A percentile compares a stretch with the other conserved stretches of the same genome.
These are phyloP conservation scores for Volutella citrinella DNA, from an alignment of 2,329 filamentous ascomycete genomes.

Conservation along the genomic window DNA sequence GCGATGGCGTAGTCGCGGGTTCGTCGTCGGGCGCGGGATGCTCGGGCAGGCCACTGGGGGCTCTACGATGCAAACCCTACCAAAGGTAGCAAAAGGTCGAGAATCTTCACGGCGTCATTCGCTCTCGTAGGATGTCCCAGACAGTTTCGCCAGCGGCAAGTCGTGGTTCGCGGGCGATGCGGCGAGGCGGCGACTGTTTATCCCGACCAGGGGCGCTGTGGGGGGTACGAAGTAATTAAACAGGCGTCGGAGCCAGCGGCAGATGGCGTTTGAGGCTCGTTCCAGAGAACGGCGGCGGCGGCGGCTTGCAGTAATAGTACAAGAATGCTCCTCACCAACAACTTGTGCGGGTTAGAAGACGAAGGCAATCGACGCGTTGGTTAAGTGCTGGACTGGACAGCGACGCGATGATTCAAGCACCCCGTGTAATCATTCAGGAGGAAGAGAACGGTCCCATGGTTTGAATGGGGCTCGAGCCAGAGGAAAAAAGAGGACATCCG, in stretches of 20 bases:
- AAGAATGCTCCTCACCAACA: too few relatives aligned
- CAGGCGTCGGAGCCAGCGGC: slow-evolving; percentile 20
- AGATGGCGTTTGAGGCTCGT: slow-evolving; percentile 20
- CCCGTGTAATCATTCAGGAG: too few relatives aligned
- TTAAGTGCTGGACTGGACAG: too few relatives aligned
- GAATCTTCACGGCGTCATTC: slow-evolving; percentile 23
- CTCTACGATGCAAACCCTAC: slow-evolving; percentile 16
- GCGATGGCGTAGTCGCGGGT: slow-evolving; percentile 11
- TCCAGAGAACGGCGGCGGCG: slow-evolving; percentile 20
- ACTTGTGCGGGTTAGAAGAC: slow-evolving; percentile 11
- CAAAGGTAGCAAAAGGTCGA: slow-evolving; percentile 12
- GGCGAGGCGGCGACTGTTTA: slow-evolving; percentile 20
- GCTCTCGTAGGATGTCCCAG: slow-evolving; percentile 16
- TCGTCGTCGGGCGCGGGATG: too few relatives aligned
- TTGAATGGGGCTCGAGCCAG: too few relatives aligned
- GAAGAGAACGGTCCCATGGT: too few relatives aligned
- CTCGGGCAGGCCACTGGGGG: too few relatives aligned
- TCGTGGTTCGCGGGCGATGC: slow-evolving; percentile 9
- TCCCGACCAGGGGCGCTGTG: slow-evolving; percentile 24
- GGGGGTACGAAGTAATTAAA: slow-evolving; percentile 28
- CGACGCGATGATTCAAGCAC: too few relatives aligned
- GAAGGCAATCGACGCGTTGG: slow-evolving; percentile 8
- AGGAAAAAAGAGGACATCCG: too few relatives aligned
- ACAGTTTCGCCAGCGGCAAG: slow-evolving; percentile 19
- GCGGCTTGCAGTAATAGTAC: too few relatives aligned